A percentile compares a stretch with the other conserved stretches of the same genome.
Conservation (phyloP, 192 early-diverging fungal genomes). For the Blastocladiella britannica region DNA sequence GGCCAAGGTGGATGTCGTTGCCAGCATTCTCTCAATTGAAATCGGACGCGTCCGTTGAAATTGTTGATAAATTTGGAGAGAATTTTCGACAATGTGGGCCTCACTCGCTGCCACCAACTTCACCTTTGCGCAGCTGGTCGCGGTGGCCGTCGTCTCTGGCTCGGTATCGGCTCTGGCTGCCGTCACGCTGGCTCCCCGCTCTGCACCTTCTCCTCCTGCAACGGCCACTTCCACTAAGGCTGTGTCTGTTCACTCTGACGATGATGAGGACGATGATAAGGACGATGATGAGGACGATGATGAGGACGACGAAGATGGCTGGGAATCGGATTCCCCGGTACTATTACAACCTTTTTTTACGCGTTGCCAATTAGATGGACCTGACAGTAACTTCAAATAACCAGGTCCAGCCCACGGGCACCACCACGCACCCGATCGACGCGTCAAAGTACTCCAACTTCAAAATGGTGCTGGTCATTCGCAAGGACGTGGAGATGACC, state of each 20-base stretch:
- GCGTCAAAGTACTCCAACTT: background rate
- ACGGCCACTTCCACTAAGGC: background rate
- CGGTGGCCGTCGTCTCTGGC: background rate
- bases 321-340: background rate
- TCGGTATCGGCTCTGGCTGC: too few species aligned
- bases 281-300: background rate
- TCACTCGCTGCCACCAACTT: too few species aligned
- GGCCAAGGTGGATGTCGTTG: too few species aligned
- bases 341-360: background rate
- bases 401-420: background rate
- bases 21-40: too few species aligned
- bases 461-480: slow-evolving; percentile 39
- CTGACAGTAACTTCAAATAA: too few species aligned
- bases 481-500: slow-evolving; percentile 77
- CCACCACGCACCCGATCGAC: background rate
- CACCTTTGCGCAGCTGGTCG: background rate
- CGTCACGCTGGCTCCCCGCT: background rate
- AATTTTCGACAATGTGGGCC: too few species aligned
- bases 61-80: too few species aligned
- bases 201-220: background rate
- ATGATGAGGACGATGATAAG: background rate
- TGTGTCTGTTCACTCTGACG: background rate
- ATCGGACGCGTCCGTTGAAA: too few species aligned
- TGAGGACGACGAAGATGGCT: background rate
- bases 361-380: background rate